phyloP scores from a whole-genome alignment of 225 moss, liverwort and hornwort species.

The Pseudoscleropodium purum region DNA sequence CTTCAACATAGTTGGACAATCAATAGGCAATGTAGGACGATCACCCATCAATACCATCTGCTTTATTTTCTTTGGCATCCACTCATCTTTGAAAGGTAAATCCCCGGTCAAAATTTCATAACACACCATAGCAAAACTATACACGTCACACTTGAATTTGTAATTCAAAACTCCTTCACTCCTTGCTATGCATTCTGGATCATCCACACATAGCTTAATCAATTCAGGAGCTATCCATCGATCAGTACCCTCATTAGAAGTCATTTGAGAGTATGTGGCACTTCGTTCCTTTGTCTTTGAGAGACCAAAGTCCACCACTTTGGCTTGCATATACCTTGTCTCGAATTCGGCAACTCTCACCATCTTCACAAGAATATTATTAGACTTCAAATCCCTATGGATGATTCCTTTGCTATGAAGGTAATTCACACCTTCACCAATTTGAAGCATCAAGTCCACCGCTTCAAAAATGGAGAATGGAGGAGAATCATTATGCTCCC shows the following conservation, averaged over 20 bases:
- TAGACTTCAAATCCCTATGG: neutral
- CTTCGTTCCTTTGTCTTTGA: neutral
- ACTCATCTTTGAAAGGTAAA: neutral
- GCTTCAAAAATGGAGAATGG: too few relatives aligned
- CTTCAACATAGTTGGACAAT: too few relatives aligned
- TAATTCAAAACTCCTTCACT: fast-evolving
- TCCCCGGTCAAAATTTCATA: neutral
- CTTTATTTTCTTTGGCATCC: too few relatives aligned
- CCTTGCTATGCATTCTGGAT: neutral
- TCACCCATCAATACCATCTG: too few relatives aligned
- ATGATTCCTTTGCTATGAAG: neutral
- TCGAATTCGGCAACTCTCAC: neutral
- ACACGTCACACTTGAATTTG: neutral
- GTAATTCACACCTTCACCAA: neutral
- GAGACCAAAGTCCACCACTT: neutral
- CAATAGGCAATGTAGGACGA: fast-evolving
- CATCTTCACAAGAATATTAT: neutral
- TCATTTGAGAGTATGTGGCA: neutral
- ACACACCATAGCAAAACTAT: neutral
- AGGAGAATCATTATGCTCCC: too few relatives aligned
- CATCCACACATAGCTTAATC: neutral
- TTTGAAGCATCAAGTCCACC: neutral
- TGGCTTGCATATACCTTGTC: neutral
- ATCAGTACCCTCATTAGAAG: too few relatives aligned
- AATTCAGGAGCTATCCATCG: neutral